These are phyloP conservation scores for Verticillium klebahnii DNA, from an alignment of 2,329 filamentous ascomycete species.

Conservation along the genomic window DNA sequence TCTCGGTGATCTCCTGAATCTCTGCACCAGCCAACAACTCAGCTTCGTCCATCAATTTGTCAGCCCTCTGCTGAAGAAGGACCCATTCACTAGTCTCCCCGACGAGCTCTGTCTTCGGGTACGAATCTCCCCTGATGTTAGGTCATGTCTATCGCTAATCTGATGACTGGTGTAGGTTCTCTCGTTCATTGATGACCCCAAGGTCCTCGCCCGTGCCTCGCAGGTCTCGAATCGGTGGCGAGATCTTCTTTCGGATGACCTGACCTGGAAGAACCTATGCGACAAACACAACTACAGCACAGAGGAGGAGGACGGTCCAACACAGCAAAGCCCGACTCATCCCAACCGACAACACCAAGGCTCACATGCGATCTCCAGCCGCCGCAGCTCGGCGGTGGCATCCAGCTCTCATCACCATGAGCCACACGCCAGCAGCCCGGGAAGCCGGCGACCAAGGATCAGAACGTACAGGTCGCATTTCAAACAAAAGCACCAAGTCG, in stretches of 20 bases:
- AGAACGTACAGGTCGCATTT: conserved; percentile 94
- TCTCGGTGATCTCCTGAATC: conserved; percentile 81
- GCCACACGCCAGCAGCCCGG: conserved; percentile 27
- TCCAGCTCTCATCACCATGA: neutral
- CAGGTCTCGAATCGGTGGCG: conserved; percentile 96
- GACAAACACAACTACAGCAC: conserved; percentile 80
- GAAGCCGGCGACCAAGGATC: conserved; percentile 54
- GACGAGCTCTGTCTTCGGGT: conserved; percentile 90
- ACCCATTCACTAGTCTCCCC: conserved; percentile 87
- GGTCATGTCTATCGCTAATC: neutral
- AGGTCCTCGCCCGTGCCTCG: conserved; percentile 85
- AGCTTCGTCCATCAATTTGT: conserved; percentile 97
- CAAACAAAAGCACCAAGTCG: conserved; percentile 94
- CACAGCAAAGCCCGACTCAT: conserved; percentile 15
- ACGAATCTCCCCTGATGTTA: conserved; percentile 25
- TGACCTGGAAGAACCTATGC: conserved; percentile 96
- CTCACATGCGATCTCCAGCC: conserved; percentile 30
- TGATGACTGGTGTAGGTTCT: conserved; percentile 58
- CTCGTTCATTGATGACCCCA: conserved; percentile 95
- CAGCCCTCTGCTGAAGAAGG: conserved; percentile 88
- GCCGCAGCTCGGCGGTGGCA: conserved; percentile 13
- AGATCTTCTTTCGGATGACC: conserved; percentile 89
- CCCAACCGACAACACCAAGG: neutral
- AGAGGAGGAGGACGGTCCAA: conserved; percentile 24
- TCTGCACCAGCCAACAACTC: conserved; percentile 91